Conservation (phyloP, 768 basidiomycete species). For the Mycena amicta region DNA sequence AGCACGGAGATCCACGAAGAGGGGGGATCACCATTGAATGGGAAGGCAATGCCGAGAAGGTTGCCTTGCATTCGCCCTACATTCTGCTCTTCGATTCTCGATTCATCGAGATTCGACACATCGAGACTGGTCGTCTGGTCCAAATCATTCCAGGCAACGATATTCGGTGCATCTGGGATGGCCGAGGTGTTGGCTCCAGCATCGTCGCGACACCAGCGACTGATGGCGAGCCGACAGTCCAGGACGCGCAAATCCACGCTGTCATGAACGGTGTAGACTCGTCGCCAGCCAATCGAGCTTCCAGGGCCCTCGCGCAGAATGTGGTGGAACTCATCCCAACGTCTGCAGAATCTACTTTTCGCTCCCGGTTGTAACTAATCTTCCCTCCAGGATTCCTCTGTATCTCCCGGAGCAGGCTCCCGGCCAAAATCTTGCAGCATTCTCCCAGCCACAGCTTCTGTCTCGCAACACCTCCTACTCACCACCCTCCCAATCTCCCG, state of each 20-base stretch:
- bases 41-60: slow-evolving; percentile 83
- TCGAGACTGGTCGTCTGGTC: slow-evolving; percentile 74
- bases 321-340: slow-evolving; percentile 78
- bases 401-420: slow-evolving; percentile 48
- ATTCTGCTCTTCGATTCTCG: slow-evolving; percentile 85
- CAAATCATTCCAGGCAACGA: slow-evolving; percentile 85
- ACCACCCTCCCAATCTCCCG: slow-evolving; percentile 15
- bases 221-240: slow-evolving; percentile 63
- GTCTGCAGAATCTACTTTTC: too few species aligned
- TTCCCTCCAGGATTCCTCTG: slow-evolving; percentile 70
- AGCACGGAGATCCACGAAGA: slow-evolving; percentile 80
- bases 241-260: slow-evolving; percentile 83
- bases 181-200: slow-evolving; percentile 47
- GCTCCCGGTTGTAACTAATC: too few species aligned
- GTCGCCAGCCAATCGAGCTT: slow-evolving; percentile 32
- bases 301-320: slow-evolving; percentile 64
- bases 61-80: slow-evolving; percentile 88
- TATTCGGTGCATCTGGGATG: slow-evolving; percentile 85
- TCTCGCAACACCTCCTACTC: slow-evolving; percentile 17
- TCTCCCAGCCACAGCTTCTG: slow-evolving; percentile 5
- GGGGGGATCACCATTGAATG: slow-evolving; percentile 78
- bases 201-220: slow-evolving; percentile 34
- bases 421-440: not conserved
- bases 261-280: slow-evolving; percentile 71
- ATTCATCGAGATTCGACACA: slow-evolving; percentile 89